Percentiles rank a stretch among this genome's conserved stretches.
These are phyloP conservation scores for Eucalyptus virginea DNA, from an alignment of 345 rosid genomes.

Conservation along the genomic window DNA sequence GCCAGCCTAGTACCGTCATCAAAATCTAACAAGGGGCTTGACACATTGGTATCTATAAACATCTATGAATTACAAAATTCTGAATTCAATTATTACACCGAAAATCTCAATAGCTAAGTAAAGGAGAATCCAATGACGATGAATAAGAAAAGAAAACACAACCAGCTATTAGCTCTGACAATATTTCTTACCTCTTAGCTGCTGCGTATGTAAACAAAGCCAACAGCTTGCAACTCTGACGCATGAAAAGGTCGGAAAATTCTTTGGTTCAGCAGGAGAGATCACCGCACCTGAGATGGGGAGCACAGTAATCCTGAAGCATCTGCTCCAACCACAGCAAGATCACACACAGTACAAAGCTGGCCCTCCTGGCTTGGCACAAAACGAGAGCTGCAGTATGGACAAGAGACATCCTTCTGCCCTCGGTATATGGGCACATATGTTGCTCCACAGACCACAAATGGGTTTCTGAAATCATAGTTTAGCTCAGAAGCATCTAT, in stretches of 20 bases:
- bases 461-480: slow-evolving; percentile 92
- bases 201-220: not conserved
- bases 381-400: slow-evolving; percentile 74
- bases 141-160: not conserved
- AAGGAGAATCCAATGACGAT: not conserved
- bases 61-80: not conserved
- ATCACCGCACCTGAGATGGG: slow-evolving; percentile 69
- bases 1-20: not conserved
- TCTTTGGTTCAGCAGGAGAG: not conserved
- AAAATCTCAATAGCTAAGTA: not conserved
- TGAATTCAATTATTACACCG: not conserved
- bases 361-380: slow-evolving; percentile 68
- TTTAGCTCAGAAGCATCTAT: slow-evolving; percentile 53
- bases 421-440: slow-evolving; percentile 90
- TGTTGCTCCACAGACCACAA: slow-evolving; percentile 84
- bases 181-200: not conserved
- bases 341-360: slow-evolving; percentile 70
- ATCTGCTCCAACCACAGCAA: slow-evolving; percentile 80
- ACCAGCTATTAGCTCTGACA: not conserved
- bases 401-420: slow-evolving; percentile 77
- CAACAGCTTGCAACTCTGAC: not conserved
- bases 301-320: slow-evolving; percentile 92
- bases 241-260: not conserved
- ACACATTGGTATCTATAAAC: not conserved
- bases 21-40: not conserved